Conservation (phyloP, 768 basidiomycete genomes). For the Tylopilus rubrobrunneus region DNA sequence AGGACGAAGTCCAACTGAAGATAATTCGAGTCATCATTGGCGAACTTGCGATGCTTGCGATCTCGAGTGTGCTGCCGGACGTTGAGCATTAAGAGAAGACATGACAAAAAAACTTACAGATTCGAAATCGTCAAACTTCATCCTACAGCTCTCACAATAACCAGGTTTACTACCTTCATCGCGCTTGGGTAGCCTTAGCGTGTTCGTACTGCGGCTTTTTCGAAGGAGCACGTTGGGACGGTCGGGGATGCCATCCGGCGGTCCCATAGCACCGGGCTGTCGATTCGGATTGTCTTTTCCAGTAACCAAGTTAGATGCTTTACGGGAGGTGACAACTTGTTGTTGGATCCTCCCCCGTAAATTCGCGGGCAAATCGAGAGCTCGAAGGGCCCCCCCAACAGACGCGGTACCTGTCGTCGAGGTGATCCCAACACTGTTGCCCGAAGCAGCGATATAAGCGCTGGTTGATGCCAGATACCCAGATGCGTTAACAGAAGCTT, state of each 20-base stretch:
- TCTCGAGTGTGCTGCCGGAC: constrained; percentile 62
- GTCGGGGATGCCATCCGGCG: constrained; percentile 57
- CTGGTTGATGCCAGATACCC: constrained; percentile 61
- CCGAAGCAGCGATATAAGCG: constrained; percentile 85
- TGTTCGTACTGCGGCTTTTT: constrained; percentile 81
- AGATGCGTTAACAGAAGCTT: constrained; percentile 62
- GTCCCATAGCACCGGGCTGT: constrained; percentile 54
- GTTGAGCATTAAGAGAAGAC: background rate
- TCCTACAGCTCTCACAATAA: constrained; percentile 95
- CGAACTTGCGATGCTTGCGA: constrained; percentile 79
- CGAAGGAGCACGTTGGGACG: constrained; percentile 47
- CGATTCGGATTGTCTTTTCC: constrained; percentile 26
- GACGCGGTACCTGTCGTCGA: constrained; percentile 89
- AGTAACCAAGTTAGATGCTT: constrained; percentile 32
- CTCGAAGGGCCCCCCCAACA: constrained; percentile 44
- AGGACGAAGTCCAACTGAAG: constrained; percentile 73
- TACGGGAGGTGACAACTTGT: constrained; percentile 67
- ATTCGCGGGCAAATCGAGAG: constrained; percentile 47
- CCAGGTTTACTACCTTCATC: constrained; percentile 90
- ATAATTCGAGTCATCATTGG: constrained; percentile 74
- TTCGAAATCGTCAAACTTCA: constrained; percentile 86
- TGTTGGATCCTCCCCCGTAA: constrained; percentile 56
- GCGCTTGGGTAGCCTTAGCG: constrained; percentile 66
- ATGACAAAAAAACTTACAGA: constrained; percentile 44
- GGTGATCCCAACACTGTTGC: constrained; percentile 91